Conservation (phyloP, 2,329 filamentous ascomycete genomes). For the Cordyceps fumosorosea region DNA sequence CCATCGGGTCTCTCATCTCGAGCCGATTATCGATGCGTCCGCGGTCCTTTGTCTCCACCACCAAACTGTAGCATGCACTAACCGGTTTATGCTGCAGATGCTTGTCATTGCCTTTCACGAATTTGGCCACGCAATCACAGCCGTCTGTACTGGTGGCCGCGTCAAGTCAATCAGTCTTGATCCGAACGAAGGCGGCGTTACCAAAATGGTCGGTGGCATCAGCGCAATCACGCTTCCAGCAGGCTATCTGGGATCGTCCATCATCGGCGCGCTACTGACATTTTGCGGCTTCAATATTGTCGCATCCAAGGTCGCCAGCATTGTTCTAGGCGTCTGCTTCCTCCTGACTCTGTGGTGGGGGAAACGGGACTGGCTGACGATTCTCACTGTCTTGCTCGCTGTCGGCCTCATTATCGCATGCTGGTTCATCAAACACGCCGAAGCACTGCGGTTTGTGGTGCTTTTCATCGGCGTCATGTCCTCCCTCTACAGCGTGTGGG, state of each 20-base stretch:
- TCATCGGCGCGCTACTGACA: constrained; percentile 71
- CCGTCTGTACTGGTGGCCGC: constrained; percentile 63
- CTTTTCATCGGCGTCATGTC: constrained; percentile 81
- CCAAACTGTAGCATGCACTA: neutral
- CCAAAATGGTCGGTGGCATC: constrained; percentile 67
- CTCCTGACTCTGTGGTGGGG: constrained; percentile 79
- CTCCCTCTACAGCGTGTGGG: constrained; percentile 74
- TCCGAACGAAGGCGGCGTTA: constrained; percentile 73
- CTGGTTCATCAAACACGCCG: constrained; percentile 75
- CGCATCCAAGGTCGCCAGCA: constrained; percentile 70
- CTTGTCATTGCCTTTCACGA: constrained; percentile 80
- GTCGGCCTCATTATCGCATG: constrained; percentile 65
- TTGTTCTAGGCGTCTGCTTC: constrained; percentile 67
- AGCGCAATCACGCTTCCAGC: constrained; percentile 67
- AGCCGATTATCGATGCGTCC: neutral
- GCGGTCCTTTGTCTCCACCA: neutral
- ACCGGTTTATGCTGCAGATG: constrained; percentile 47
- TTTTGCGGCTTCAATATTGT: constrained; percentile 79
- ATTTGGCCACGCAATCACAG: constrained; percentile 68
- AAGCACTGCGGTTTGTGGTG: constrained; percentile 66
- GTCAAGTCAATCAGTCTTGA: constrained; percentile 71
- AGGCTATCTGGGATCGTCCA: constrained; percentile 68
- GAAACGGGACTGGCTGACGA: constrained; percentile 69
- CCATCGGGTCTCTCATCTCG: too few relatives aligned
- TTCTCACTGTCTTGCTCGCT: constrained; percentile 61